These are phyloP conservation scores for Neonothopanus nambi DNA, from an alignment of 1,284 basidiomycete species.

Conservation along the genomic window DNA sequence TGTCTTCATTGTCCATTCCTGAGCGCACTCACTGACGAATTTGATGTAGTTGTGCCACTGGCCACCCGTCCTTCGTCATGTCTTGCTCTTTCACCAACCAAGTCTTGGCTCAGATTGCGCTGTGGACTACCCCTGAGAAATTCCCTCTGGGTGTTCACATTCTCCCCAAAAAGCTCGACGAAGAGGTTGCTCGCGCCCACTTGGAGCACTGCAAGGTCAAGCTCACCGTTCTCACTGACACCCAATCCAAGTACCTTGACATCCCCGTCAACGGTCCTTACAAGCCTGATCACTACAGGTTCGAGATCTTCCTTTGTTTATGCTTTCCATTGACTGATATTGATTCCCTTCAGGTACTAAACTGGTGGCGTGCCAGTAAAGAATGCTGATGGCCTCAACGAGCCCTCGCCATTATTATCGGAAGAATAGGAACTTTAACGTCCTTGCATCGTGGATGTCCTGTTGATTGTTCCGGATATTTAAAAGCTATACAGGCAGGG, in stretches of 20 bases:
- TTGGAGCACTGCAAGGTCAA: constrained; percentile 91
- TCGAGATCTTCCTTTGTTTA: constrained; percentile 29
- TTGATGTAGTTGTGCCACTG: constrained; percentile 70
- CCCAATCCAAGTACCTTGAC: constrained; percentile 92
- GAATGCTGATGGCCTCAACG: constrained; percentile 72
- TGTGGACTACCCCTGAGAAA: constrained; percentile 90
- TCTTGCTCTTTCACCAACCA: constrained; percentile 99
- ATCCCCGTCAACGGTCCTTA: constrained; percentile 89
- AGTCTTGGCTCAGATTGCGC: constrained; percentile 96
- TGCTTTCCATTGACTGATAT: neutral
- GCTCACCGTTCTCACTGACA: constrained; percentile 79
- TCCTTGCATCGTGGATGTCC: constrained; percentile 34
- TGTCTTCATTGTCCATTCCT: constrained; percentile 28
- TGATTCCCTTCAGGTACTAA: constrained; percentile 47
- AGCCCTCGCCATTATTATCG: constrained; percentile 58
- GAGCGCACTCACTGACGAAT: constrained; percentile 5
- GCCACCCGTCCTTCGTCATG: constrained; percentile 98
- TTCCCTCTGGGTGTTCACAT: constrained; percentile 97
- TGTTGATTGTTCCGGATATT: constrained; percentile 24
- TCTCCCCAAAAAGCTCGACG: constrained; percentile 96
- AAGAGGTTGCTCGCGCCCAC: constrained; percentile 98
- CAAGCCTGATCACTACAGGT: constrained; percentile 87
- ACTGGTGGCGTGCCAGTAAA: constrained; percentile 23
- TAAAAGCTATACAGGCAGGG: constrained; percentile 19
- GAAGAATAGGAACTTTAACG: constrained; percentile 70